A percentile compares a stretch with the other conserved stretches of the same genome.
These are phyloP conservation scores for Ballota nigra DNA, from an alignment of 257 asterid genomes.

Conservation along the genomic window DNA sequence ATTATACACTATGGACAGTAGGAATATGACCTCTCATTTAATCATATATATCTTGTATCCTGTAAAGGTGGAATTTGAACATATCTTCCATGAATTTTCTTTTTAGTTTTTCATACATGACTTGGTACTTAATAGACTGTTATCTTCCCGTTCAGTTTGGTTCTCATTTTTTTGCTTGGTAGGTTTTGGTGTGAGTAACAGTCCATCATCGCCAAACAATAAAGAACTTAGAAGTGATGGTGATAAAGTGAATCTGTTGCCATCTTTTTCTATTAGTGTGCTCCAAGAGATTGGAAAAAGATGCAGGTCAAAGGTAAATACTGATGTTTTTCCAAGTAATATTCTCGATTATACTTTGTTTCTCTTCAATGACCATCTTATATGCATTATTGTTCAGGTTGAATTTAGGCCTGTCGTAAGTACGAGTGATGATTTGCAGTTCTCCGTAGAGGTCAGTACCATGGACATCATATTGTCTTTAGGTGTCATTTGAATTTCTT, in stretches of 20 bases:
- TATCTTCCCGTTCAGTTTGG: not conserved
- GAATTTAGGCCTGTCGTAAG: slow-evolving; percentile 77
- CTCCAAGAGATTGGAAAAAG: slow-evolving; percentile 91
- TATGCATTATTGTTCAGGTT: slow-evolving; percentile 48
- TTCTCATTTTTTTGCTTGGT: slow-evolving; percentile 19
- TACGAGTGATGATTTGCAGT: slow-evolving; percentile 65
- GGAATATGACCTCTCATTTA: not conserved
- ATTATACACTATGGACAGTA: not conserved
- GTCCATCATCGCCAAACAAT: slow-evolving; percentile 33
- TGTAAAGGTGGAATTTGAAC: not conserved
- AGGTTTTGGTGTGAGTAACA: slow-evolving; percentile 45
- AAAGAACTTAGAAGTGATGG: slow-evolving; percentile 59
- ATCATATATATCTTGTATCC: not conserved
- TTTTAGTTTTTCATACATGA: not conserved
- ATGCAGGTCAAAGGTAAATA: slow-evolving; percentile 79
- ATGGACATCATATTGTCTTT: not conserved
- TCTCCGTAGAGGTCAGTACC: slow-evolving; percentile 81
- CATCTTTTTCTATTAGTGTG: slow-evolving; percentile 59
- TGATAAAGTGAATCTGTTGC: slow-evolving; percentile 47
- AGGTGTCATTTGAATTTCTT: slow-evolving; percentile 10
- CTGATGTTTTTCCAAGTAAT: not conserved
- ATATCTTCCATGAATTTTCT: not conserved
- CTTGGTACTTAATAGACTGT: not conserved
- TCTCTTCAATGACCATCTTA: slow-evolving; percentile 14
- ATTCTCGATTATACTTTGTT: not conserved